Evolutionary conservation across 345 rosid genomes (phyloP).

Genomic region (Cardamine occulta): DNA sequence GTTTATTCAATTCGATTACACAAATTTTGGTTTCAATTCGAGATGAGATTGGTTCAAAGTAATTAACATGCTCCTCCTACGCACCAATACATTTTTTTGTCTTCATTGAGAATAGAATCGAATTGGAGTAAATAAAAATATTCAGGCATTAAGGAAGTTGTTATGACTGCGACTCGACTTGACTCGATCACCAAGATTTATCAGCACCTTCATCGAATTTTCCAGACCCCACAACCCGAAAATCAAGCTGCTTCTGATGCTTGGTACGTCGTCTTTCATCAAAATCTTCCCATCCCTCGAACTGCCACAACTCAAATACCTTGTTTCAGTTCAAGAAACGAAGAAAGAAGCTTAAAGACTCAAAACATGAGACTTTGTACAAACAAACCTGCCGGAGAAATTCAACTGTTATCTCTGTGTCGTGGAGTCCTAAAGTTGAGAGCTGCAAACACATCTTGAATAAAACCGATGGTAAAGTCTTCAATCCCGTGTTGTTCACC

Average conservation of each 20-base stretch:
- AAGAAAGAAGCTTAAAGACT: neutral
- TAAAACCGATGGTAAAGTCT: conserved; percentile 58
- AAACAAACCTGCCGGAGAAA: conserved; percentile 70
- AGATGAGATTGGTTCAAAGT: neutral
- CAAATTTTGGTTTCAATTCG: neutral
- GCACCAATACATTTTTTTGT: neutral
- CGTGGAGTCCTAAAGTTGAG: conserved; percentile 80
- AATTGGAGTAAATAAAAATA: neutral
- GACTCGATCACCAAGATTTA: conserved; percentile 57
- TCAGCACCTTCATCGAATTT: conserved; percentile 95
- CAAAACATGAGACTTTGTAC: neutral
- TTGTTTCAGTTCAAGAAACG: neutral
- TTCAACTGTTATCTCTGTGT: conserved; percentile 83
- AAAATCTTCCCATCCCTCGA: conserved; percentile 81
- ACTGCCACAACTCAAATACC: conserved; percentile 41
- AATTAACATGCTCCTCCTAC: neutral
- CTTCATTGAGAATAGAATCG: neutral
- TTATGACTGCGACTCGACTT: neutral
- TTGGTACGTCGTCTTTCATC: conserved; percentile 72
- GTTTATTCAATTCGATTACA: neutral
- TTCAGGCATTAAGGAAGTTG: neutral
- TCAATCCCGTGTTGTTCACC: conserved; percentile 74
- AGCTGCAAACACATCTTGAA: conserved; percentile 72
- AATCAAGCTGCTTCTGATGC: conserved; percentile 94
- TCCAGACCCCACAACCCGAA: conserved; percentile 65